phyloP scores from a whole-genome alignment of 108 stramenopile genomes.

The Cyclotella choctawhatcheeana region DNA sequence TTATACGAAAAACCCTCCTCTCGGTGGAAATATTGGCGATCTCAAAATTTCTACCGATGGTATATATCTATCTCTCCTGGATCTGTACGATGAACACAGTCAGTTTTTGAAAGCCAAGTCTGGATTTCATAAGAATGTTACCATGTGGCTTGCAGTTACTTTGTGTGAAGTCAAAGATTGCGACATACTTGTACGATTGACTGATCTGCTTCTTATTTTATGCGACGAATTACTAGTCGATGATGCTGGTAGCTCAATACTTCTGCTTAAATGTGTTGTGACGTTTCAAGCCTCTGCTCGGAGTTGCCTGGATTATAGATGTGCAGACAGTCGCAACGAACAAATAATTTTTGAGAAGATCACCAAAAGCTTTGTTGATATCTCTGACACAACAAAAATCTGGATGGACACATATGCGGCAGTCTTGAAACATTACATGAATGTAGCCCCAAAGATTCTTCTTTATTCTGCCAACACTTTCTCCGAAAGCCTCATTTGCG shows the following conservation, averaged over 20 bases:
- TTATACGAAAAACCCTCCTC: conserved; percentile 31
- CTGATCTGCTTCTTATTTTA: conserved; percentile 11
- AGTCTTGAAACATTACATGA: conserved; percentile 11
- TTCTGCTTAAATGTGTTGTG: conserved; percentile 27
- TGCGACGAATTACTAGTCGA: conserved; percentile 25
- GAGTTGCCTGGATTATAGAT: conserved; percentile 33
- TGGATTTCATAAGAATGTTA: conserved; percentile 40
- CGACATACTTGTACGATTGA: conserved; percentile 24
- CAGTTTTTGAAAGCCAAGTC: conserved; percentile 22
- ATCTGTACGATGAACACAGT: conserved; percentile 34
- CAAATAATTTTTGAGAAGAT: conserved; percentile 23
- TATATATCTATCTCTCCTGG: conserved; percentile 31
- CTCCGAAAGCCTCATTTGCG: conserved; percentile 37
- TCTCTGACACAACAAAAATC: background rate
- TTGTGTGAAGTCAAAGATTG: conserved; percentile 20
- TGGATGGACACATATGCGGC: conserved; percentile 39
- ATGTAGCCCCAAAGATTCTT: conserved; percentile 8
- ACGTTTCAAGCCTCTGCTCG: conserved; percentile 21
- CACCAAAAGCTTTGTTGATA: conserved; percentile 35
- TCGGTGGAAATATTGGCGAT: conserved; percentile 27
- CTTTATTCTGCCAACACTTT: conserved; percentile 30
- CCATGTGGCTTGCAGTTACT: conserved; percentile 56
- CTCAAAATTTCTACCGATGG: conserved; percentile 46
- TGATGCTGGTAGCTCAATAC: conserved; percentile 16
- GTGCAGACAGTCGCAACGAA: conserved; percentile 24